Base-by-base conservation (phyloP, 352 stramenopile genomes). In the Pythium aristosporum region DNA sequence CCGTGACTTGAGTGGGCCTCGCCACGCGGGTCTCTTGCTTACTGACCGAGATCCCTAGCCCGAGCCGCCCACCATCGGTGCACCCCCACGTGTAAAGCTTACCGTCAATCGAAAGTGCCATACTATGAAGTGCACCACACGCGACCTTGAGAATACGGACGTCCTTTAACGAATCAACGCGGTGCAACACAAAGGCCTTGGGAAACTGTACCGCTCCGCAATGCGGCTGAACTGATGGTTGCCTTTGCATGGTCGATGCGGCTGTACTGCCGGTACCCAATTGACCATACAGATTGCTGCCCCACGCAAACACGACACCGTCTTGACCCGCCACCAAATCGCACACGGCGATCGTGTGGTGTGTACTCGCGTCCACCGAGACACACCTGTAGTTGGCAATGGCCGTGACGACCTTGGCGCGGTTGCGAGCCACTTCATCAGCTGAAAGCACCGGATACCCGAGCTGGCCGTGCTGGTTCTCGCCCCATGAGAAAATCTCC, bases 401-500 rank as follows among this genome's bases (percentile, higher is more conserved):
- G 2, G 74, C 67, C 12, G 71, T 68, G 3, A 91, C 67, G 1
- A 89, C 72, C 0, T 74, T 75, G 7, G 82, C 71, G 30, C 80
- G 79, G 65, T 89, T 86, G 16, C 72, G 69, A 15, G 78, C 75
- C 5, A 89, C 80, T 0, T 80, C 63, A 3, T 78, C 81, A 9
- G 78, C 67, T n/a, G 65, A 77, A 16, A 78, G 69, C 9, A 68
- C 69, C 12, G 59, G 63, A 54, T 85, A 82, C 13, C 87, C 85
- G 21, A 92, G 75, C 11, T 86, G 77, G 16, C 85, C 83, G 37
- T 99, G 89, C 55, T 98, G 93, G 61, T 97, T 97, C 62, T 91
- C 94, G 16, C 97, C 97, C 92, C 96, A 99, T 7, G 88, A 92
- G 63, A 97, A 98, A 6, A 99, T 87, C 28, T 88, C 72, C 0